Evolutionary conservation across 768 basidiomycete species (phyloP), one percentile per base, ranked within the genome.

Genomic region (Cubamyces sp.): DNA sequence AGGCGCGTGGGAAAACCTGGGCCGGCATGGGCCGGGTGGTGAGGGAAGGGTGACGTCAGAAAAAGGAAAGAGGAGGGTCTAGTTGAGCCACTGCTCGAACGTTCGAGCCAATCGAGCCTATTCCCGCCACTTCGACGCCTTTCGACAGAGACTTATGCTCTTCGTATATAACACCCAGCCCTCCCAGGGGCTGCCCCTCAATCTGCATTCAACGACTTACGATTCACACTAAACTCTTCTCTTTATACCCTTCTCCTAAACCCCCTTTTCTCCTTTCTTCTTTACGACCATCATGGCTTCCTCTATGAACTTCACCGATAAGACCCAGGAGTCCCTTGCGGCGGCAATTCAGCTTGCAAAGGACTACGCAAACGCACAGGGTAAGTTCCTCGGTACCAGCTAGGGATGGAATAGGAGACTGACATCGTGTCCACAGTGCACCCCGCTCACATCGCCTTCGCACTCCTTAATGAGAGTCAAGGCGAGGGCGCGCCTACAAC

Each of bases 221-320:
- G 23, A 30, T 43, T 43, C 39, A 12, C 37, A 30, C 57, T 40
- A 34, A 34, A 34, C 34, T 34, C 34, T 34, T 34, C 40, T 43
- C 48, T 43, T 60, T 50, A 61, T 60, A 54, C 57, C 57, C 62
- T 37, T 59, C 34, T 23, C 18, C 53, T 41, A 25, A 41, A 26
- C 12, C 65, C 70, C 46, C 50, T 78, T 79, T 62, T 60, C 52
- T 52, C 54, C 62, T 63, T 57, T 61, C 47, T 55, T 47, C 48
- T 52, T 65, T 52, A 48, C 53, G 37, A 45, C 56, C 25, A 74
- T 53, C 67, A 85, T 84, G 82, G 64, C 79, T 60, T 77, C 80
- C 62, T 85, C 85, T 75, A 77, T 91, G 64, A 90, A 96, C 67
- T 90, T 95, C 68, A 96, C 94, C 28, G 92, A 96, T 75, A 93